phyloP scores from a whole-genome alignment of 371 early-diverging fungal species.

The Lichtheimia ornata region DNA sequence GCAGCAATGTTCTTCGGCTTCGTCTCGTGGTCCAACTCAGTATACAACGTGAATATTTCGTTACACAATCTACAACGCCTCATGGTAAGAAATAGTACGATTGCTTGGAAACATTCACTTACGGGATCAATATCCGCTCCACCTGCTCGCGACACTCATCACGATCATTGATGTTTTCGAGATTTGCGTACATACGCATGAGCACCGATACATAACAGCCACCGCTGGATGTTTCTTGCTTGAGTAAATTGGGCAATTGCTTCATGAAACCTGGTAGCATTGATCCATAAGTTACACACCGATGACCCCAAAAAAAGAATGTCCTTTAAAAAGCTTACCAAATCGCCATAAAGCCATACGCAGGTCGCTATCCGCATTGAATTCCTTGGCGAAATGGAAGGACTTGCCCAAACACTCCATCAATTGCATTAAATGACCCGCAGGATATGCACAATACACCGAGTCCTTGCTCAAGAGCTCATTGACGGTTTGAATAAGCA shows the following conservation, averaged over 20 bases:
- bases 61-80: conserved; percentile 36
- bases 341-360: conserved; percentile 77
- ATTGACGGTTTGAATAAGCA: conserved; percentile 77
- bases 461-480: conserved; percentile 62
- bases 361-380: conserved; percentile 80
- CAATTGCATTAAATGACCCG: conserved; percentile 63
- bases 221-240: conserved; percentile 70
- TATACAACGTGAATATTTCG: conserved; percentile 50
- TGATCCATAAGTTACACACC: conserved; percentile 1
- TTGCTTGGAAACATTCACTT: conserved; percentile 16
- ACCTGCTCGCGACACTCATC: conserved; percentile 48
- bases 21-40: conserved; percentile 53
- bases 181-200: conserved; percentile 55
- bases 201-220: conserved; percentile 53
- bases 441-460: conserved; percentile 64
- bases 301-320: no score
- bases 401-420: conserved; percentile 81
- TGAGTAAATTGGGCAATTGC: conserved; percentile 85
- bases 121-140: conserved; percentile 55
- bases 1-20: conserved; percentile 56
- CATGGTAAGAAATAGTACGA: background rate
- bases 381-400: conserved; percentile 80
- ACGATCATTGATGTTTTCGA: conserved; percentile 49
- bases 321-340: conserved; percentile 34
- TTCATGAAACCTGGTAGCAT: conserved; percentile 74